Evolutionary conservation across 176 grass and related monocot species (phyloP), one percentile per base, ranked within the genome.

Genomic region (Leersia perrieri): DNA sequence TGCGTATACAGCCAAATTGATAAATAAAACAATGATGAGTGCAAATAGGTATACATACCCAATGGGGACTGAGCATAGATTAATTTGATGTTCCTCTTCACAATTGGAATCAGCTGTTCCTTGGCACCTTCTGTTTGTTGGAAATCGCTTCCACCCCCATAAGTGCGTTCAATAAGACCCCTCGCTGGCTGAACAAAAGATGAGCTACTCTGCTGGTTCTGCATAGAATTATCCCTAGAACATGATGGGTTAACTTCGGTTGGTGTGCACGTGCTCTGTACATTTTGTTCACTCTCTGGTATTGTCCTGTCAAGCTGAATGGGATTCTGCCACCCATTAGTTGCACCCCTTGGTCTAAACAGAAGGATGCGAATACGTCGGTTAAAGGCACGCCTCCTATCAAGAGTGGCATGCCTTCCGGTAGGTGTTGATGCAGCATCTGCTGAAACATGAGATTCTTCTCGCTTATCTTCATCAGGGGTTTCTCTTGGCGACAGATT

Each of bases 401-500:
- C 87, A 18, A 94, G 77, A 71, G 92, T 94, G 45, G 87, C 70
- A 5, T 84, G 89, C 60, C 89, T 90, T 80, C 79, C 92, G 29
- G 84, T 77, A 63, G 86, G 76, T 30, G 75, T 94, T 39, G 82
- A 29, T 77, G 83, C 29, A 77, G 70, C 75, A 86, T 72, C 92
- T 32, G 84, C 71, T 44, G 83, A 76, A 51, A 78, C 35, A 14
- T 80, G 90, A 33, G 83, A 73, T 25, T 79, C 73, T 11, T 60
- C 75, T 72, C 51, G 85, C 55, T 87, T 75, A 66, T 79, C 80
- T 61, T 91, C 92, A 10, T 92, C 87, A 49, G 62, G 57, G 70
- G 65, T 51, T 66, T 88, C 85, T 73, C 79, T 88, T 64, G 92
- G 92, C 47, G 87, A 83, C 26, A 86, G 84, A 87, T 94, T 94